Evolutionary conservation across 176 grass and related monocot species (phyloP).

Genomic region (Rhynchospora tenuis): DNA sequence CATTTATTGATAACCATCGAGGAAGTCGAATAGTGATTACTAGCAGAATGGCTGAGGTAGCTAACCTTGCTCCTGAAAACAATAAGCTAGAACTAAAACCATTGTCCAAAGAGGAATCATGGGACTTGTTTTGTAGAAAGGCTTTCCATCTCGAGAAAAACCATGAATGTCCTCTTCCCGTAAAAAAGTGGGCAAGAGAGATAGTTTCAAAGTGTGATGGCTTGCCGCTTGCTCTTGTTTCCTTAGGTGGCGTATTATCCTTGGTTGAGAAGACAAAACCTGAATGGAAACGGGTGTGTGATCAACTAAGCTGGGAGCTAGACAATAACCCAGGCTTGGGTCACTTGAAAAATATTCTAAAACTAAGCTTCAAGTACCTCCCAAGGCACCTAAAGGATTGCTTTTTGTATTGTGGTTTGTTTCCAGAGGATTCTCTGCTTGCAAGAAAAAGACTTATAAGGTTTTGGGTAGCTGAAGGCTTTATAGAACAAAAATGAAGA

Average conservation of each 20-base stretch:
- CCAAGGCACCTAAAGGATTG: slow-evolving; percentile 38
- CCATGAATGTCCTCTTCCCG: slow-evolving; percentile 25
- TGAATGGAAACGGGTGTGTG: slow-evolving; percentile 39
- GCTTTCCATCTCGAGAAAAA: slow-evolving; percentile 28
- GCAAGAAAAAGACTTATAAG: slow-evolving; percentile 39
- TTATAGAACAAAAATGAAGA: slow-evolving; percentile 9
- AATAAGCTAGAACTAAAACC: slow-evolving; percentile 13
- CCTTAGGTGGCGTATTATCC: slow-evolving; percentile 44
- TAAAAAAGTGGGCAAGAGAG: slow-evolving; percentile 22
- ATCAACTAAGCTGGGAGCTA: slow-evolving; percentile 40
- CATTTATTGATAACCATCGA: slow-evolving; percentile 24
- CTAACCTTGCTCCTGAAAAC: slow-evolving; percentile 17
- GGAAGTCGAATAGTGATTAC: slow-evolving; percentile 46
- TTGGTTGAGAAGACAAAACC: background rate
- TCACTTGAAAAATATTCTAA: slow-evolving; percentile 38
- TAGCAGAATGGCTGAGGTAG: slow-evolving; percentile 40
- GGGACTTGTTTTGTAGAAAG: slow-evolving; percentile 23
- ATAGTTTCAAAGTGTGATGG: slow-evolving; percentile 55
- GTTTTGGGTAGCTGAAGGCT: slow-evolving; percentile 54
- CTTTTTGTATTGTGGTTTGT: slow-evolving; percentile 45
- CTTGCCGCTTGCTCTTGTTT: slow-evolving; percentile 34
- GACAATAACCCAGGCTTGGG: slow-evolving; percentile 15
- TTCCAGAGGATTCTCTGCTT: slow-evolving; percentile 37
- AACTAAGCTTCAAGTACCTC: slow-evolving; percentile 37
- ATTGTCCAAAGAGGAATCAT: background rate